Conservation (phyloP, 306 rosid species). For the Arachis stenosperma region DNA sequence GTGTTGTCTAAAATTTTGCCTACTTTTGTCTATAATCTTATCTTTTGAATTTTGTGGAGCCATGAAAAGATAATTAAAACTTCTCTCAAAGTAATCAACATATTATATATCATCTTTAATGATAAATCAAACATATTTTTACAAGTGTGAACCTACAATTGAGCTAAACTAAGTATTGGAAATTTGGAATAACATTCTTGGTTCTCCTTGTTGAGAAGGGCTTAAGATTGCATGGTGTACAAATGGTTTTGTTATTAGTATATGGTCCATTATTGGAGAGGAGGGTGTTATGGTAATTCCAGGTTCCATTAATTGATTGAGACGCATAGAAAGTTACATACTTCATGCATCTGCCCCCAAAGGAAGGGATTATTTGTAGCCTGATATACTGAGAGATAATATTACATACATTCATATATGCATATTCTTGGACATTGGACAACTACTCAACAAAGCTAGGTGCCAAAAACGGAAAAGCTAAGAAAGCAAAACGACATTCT, state of each 20-base stretch:
- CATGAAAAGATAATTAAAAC: too few relatives aligned
- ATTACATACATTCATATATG: not conserved
- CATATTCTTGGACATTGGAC: not conserved
- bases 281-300: too few relatives aligned
- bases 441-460: not conserved
- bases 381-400: not conserved
- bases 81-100: too few relatives aligned
- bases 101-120: too few relatives aligned
- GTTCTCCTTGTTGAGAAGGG: not conserved
- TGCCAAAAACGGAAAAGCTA: not conserved
- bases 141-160: too few relatives aligned
- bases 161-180: too few relatives aligned
- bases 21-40: too few relatives aligned
- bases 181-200: too few relatives aligned
- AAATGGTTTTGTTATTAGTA: too few relatives aligned
- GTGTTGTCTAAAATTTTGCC: too few relatives aligned
- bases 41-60: too few relatives aligned
- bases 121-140: too few relatives aligned
- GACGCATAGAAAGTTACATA: not conserved
- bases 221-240: not conserved
- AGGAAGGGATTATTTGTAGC: constrained; percentile 7
- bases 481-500: not conserved
- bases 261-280: not conserved
- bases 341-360: not conserved
- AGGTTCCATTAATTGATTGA: not conserved